phyloP scores from a whole-genome alignment of 768 basidiomycete species.

The Xanthoconium purpureum region DNA sequence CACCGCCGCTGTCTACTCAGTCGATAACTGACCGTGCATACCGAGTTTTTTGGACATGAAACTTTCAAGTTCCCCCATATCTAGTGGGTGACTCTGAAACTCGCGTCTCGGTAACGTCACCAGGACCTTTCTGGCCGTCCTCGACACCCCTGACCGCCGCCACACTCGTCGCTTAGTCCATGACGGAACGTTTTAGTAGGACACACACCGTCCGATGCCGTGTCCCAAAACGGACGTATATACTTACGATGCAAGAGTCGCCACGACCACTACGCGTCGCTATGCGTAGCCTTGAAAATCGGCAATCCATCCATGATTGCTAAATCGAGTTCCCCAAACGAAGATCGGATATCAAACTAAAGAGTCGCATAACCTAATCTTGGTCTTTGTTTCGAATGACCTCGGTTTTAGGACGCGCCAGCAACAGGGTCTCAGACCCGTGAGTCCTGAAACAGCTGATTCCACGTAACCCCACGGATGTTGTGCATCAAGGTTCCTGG shows the following conservation, averaged over 20 bases:
- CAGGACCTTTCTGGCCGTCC: background rate
- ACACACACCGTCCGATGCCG: background rate
- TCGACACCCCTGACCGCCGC: background rate
- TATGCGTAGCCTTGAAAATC: background rate
- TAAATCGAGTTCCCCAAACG: background rate
- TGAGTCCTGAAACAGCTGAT: no score
- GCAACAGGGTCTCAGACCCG: no score
- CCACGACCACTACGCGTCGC: background rate
- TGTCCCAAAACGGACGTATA: background rate
- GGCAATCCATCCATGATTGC: background rate
- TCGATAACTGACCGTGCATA: background rate
- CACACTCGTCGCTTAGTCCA: background rate
- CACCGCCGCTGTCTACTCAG: background rate
- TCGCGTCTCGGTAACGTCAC: constrained; percentile 19
- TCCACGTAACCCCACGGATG: background rate
- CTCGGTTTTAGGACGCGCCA: no score
- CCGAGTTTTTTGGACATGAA: constrained; percentile 11
- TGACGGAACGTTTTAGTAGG: background rate
- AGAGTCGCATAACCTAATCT: background rate
- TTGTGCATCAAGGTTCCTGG: background rate
- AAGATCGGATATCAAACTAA: background rate
- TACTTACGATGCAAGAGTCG: no score
- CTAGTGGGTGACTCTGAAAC: constrained; percentile 2
- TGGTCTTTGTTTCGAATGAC: no score
- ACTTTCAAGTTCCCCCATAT: background rate